These are phyloP conservation scores for Fusarium globosum DNA, from an alignment of 2,329 filamentous ascomycete genomes.

Conservation along the genomic window DNA sequence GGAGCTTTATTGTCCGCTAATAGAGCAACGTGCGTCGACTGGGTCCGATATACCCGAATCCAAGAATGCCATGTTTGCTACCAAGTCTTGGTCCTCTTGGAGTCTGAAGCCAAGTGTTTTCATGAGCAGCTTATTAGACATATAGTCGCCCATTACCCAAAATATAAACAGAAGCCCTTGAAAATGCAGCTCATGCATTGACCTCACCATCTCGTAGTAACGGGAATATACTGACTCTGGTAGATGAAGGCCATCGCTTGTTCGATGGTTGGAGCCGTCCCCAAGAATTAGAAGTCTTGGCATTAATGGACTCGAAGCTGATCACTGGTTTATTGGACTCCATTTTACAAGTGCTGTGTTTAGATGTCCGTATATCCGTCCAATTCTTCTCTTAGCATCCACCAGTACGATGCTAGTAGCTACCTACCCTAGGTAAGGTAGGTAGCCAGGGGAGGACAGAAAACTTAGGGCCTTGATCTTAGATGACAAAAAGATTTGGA, in stretches of 20 bases:
- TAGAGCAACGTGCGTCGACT: slow-evolving; percentile 15
- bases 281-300: background rate
- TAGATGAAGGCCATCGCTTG: too few species aligned
- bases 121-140: background rate
- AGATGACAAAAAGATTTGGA: too few species aligned
- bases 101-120: background rate
- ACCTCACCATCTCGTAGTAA: background rate
- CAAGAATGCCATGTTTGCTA: slow-evolving; percentile 22
- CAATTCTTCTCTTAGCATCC: background rate
- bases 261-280: background rate
- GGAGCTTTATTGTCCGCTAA: slow-evolving; percentile 35
- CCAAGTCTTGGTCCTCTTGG: background rate
- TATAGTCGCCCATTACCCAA: background rate
- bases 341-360: background rate
- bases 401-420: background rate
- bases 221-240: background rate
- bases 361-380: background rate
- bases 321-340: background rate
- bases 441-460: too few species aligned
- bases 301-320: background rate
- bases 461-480: too few species aligned
- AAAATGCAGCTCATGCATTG: background rate
- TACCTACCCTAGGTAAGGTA: background rate
- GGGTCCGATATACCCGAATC: slow-evolving; percentile 26
- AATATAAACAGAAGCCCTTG: too few species aligned